Conservation (phyloP, 1,284 basidiomycete species). For the Tilletia caries region DNA sequence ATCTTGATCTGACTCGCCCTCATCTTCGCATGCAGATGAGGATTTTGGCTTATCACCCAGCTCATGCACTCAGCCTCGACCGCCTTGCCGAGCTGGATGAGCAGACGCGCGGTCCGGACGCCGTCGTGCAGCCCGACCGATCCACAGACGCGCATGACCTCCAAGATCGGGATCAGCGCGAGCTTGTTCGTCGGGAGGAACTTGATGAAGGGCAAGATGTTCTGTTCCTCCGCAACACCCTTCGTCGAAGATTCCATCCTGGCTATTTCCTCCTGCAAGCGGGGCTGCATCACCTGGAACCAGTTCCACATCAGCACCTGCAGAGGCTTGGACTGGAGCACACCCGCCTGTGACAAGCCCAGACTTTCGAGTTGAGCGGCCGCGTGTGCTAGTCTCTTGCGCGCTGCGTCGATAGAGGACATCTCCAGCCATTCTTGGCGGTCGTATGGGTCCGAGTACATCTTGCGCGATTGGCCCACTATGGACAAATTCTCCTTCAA, state of each 20-base stretch:
- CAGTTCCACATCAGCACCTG: conserved; percentile 53
- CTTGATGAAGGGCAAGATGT: conserved; percentile 64
- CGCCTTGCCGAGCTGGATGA: conserved; percentile 77
- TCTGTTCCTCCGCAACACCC: background rate
- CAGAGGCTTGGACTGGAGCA: conserved; percentile 38
- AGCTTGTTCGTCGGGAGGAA: conserved; percentile 75
- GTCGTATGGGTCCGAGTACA: conserved; percentile 40
- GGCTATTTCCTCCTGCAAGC: conserved; percentile 32
- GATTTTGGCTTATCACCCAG: background rate
- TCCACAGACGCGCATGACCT: conserved; percentile 79
- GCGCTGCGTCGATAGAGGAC: conserved; percentile 46
- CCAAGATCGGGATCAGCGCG: conserved; percentile 83
- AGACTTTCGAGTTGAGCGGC: conserved; percentile 40
- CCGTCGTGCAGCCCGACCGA: conserved; percentile 73
- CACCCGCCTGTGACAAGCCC: conserved; percentile 34
- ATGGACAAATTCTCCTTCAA: conserved; percentile 45
- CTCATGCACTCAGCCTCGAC: conserved; percentile 68
- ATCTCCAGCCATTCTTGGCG: conserved; percentile 52
- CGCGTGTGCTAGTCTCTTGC: conserved; percentile 42
- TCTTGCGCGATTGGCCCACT: conserved; percentile 38
- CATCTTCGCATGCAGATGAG: background rate
- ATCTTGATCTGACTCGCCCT: background rate
- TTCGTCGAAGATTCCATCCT: conserved; percentile 18
- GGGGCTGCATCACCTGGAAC: conserved; percentile 41
- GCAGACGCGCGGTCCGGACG: conserved; percentile 83